Evolutionary conservation across 768 basidiomycete species (phyloP).

Genomic region (Lactifluus echinatus): DNA sequence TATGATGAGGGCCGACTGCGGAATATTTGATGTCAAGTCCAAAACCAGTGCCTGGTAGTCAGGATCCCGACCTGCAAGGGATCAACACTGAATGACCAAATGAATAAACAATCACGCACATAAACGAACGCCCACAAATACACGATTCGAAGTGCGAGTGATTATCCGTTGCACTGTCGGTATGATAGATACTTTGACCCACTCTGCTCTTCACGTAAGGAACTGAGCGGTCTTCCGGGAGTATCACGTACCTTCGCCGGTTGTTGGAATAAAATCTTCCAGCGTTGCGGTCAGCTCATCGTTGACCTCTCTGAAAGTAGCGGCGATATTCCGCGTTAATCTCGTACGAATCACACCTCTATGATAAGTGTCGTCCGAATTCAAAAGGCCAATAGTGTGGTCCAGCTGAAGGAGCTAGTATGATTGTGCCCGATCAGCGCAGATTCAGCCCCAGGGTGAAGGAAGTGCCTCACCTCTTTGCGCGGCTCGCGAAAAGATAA

Average conservation of each 20-base stretch:
- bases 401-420: slow-evolving; percentile 31
- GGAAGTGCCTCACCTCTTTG: slow-evolving; percentile 31
- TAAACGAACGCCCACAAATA: slow-evolving; percentile 38
- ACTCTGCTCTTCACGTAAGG: slow-evolving; percentile 22
- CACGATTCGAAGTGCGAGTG: background rate
- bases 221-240: too few species aligned
- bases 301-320: slow-evolving; percentile 32
- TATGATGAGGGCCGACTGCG: slow-evolving; percentile 28
- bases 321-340: slow-evolving; percentile 32
- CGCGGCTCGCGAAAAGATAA: slow-evolving; percentile 29
- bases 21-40: slow-evolving; percentile 31
- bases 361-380: slow-evolving; percentile 28
- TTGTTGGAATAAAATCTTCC: slow-evolving; percentile 29
- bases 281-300: slow-evolving; percentile 39
- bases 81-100: background rate
- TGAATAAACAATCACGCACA: slow-evolving; percentile 25
- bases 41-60: slow-evolving; percentile 34
- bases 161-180: slow-evolving; percentile 9
- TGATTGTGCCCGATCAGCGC: background rate
- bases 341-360: slow-evolving; percentile 24
- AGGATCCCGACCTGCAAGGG: slow-evolving; percentile 31
- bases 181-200: slow-evolving; percentile 27
- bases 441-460: background rate
- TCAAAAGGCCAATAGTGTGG: slow-evolving; percentile 32
- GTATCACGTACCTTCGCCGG: slow-evolving; percentile 15